Base-by-base conservation (phyloP, 495 filamentous ascomycete genomes). In the Penicillium lagena region DNA sequence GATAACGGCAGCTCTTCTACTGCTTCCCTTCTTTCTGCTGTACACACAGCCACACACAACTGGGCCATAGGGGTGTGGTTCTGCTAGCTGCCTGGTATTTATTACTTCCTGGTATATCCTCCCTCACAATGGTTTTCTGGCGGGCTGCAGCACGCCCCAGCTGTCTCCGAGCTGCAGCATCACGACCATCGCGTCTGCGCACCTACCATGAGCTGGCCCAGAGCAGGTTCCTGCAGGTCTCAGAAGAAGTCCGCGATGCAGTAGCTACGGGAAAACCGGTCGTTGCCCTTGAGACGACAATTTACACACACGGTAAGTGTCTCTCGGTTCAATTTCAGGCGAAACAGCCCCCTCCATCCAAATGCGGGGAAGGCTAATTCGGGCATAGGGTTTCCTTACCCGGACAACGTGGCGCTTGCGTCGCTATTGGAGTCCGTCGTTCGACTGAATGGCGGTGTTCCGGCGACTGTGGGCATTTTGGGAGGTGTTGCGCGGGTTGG, bases 281-380 rank as follows among this genome's bases (percentile, higher is more conserved):
- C 7, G 90, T 98, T 10, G 90, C 93, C 29, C 75, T 98, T 9
- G 93, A 98, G 63, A 84, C 87, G 2, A 95, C 93, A 2, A 96
- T 98, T 34, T 85, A 87, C 50, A 88, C 84, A 12, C 84, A 88
- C 63, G 82, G 83, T 86, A 67, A 29, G 51, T 41, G n/a, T 41
- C 35, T 39, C 11, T 17, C 3, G 29, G 39, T 22, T 39, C 4
- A 41, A n/a, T 41, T 12, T 7, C 35, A n/a, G 29, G 27, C 14
- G 37, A 43, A 39, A 22, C 22, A 22, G 22, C 4, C 29, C 15
- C 28, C 31, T 37, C 27, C 29, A 12, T 43, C 12, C 41, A 46
- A 35, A 22, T 28, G 36, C 45, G 45, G 45, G 45, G 45, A 47
- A 41, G 39, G 49, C 50, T 57, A 17, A 60, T 42, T 71, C 73